phyloP scores from a whole-genome alignment of 2,329 filamentous ascomycete species.

The Lachnellula hyalina region DNA sequence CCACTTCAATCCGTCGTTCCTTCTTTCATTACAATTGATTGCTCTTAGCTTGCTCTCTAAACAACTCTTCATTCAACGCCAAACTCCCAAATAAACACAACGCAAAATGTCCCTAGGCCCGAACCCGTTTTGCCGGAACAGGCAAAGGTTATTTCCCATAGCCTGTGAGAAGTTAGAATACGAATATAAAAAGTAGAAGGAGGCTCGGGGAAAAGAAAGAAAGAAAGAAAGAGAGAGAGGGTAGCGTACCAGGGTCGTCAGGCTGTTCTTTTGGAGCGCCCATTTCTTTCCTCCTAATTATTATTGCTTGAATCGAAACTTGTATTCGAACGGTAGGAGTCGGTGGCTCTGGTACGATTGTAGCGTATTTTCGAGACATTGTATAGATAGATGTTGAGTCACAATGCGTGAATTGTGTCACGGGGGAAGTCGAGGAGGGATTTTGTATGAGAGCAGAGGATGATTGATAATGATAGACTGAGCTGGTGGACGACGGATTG shows the following conservation, averaged over 20 bases:
- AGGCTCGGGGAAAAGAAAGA: background rate
- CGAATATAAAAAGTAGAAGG: too few species aligned
- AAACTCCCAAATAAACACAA: too few species aligned
- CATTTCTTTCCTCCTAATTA: background rate
- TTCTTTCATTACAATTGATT: too few species aligned
- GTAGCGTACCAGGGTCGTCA: background rate
- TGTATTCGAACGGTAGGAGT: background rate
- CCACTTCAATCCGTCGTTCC: too few species aligned
- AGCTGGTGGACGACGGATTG: background rate
- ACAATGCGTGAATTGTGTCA: background rate
- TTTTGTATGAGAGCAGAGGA: background rate
- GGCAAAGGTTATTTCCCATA: background rate
- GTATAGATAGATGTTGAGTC: background rate
- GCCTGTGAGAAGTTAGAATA: background rate
- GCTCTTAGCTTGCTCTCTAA: too few species aligned
- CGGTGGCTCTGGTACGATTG: background rate
- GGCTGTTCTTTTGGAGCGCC: background rate
- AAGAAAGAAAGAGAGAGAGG: too few species aligned
- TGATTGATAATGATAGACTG: background rate
- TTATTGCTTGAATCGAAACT: too few species aligned
- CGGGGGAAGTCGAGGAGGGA: background rate
- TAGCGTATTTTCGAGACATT: background rate
- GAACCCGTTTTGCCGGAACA: too few species aligned
- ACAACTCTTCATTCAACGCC: too few species aligned
- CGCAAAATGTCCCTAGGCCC: too few species aligned